phyloP scores from a whole-genome alignment of 139 green algal genomes.

The Micractinium sp. region DNA sequence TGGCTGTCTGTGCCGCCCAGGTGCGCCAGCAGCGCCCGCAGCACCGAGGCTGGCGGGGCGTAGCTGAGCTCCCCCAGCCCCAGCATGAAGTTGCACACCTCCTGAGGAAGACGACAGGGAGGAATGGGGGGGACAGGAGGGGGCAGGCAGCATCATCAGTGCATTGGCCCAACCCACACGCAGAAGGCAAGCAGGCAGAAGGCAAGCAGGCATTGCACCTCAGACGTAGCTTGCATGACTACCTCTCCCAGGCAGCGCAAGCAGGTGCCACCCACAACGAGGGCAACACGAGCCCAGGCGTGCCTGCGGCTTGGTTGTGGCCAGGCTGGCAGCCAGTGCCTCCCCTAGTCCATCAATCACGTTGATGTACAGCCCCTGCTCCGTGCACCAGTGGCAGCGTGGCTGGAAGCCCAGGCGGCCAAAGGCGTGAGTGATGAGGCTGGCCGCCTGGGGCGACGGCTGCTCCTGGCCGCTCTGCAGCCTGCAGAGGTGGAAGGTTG shows the following conservation, averaged over 20 bases:
- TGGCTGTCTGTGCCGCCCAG: background rate
- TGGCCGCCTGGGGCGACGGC: background rate
- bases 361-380: background rate
- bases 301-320: background rate
- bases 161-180: too few species aligned
- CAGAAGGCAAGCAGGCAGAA: too few species aligned
- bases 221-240: too few species aligned
- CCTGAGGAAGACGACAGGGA: background rate
- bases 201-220: background rate
- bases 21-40: background rate
- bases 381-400: background rate
- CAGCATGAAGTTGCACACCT: background rate
- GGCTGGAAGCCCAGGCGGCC: slow-evolving; percentile 14
- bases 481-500: background rate
- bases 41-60: background rate
- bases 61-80: slow-evolving; percentile 8
- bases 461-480: background rate
- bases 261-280: background rate
- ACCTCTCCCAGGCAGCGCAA: background rate
- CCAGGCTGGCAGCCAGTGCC: background rate
- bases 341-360: background rate
- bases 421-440: background rate
- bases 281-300: background rate
- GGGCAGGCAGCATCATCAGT: background rate
- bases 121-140: too few species aligned